phyloP scores from a whole-genome alignment of 805 yeast species.

The Saturnispora bothae region DNA sequence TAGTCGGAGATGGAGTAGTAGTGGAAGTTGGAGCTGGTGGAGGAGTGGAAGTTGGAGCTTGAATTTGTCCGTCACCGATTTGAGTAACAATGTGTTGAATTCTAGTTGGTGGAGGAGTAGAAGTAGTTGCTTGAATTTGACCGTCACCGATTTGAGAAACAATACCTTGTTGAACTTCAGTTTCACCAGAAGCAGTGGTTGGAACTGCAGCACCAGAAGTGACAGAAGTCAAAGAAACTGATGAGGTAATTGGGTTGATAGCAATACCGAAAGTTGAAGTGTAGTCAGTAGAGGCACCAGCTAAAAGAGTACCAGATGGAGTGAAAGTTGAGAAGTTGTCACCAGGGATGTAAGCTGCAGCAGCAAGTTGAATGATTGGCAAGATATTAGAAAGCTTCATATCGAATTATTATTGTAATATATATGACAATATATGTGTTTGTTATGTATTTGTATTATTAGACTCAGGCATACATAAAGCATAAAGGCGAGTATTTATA shows the following conservation, averaged over 20 bases:
- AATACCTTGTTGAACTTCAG: slow-evolving; percentile 28
- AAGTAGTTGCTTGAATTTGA: slow-evolving; percentile 22
- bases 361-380: slow-evolving; percentile 5
- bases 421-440: not conserved
- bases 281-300: slow-evolving; percentile 49
- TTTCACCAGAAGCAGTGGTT: slow-evolving; percentile 34
- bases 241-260: slow-evolving; percentile 38
- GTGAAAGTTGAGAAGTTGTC: slow-evolving; percentile 60
- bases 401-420: too few species aligned
- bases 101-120: slow-evolving; percentile 15
- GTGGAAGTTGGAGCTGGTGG: slow-evolving; percentile 8
- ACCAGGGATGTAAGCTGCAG: slow-evolving; percentile 19
- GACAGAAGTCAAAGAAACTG: slow-evolving; percentile 21
- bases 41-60: slow-evolving; percentile 7
- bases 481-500: too few species aligned
- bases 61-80: slow-evolving; percentile 38
- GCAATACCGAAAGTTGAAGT: slow-evolving; percentile 56
- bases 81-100: slow-evolving; percentile 27
- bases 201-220: slow-evolving; percentile 7
- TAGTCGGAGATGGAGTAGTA: slow-evolving; percentile 7
- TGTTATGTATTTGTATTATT: not conserved
- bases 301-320: slow-evolving; percentile 40
- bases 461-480: too few species aligned
- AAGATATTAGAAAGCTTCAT: slow-evolving; percentile 5
- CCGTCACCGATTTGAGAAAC: slow-evolving; percentile 42